Conservation (phyloP, 805 yeast genomes). For the Sungouiozyma intestinalis region DNA sequence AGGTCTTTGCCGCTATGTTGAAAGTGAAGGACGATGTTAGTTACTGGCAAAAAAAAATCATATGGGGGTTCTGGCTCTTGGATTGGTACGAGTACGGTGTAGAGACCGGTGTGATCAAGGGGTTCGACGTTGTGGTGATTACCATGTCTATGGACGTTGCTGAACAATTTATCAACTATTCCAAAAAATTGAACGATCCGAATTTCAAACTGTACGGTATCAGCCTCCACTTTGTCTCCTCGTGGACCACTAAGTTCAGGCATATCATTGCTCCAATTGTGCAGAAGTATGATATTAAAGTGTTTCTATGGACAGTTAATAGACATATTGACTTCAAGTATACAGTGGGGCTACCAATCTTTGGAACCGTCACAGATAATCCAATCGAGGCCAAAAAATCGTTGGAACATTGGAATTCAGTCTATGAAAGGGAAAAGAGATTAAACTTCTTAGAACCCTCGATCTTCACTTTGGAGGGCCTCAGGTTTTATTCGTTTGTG, state of each 20-base stretch:
- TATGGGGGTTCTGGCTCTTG: conserved; percentile 45
- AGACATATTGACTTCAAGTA: conserved; percentile 22
- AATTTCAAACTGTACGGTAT: conserved; percentile 48
- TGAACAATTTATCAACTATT: conserved; percentile 27
- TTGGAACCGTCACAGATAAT: conserved; percentile 26
- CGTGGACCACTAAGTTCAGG: conserved; percentile 34
- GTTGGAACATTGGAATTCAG: conserved; percentile 4
- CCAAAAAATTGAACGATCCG: conserved; percentile 27
- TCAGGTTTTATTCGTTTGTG: conserved; percentile 17
- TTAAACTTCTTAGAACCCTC: conserved; percentile 10
- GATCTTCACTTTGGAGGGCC: conserved; percentile 13
- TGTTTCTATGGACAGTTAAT: conserved; percentile 48
- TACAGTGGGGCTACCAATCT: conserved; percentile 21
- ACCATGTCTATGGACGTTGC: conserved; percentile 29
- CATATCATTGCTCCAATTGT: conserved; percentile 23
- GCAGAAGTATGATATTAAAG: conserved; percentile 25
- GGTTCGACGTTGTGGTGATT: conserved; percentile 29
- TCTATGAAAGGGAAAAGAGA: conserved; percentile 1
- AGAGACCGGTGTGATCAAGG: conserved; percentile 29
- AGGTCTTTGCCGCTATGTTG: conserved; percentile 30
- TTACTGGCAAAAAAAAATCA: conserved; percentile 37
- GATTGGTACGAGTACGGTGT: conserved; percentile 37
- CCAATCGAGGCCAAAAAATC: conserved; percentile 14
- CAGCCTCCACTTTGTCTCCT: conserved; percentile 37
- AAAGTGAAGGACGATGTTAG: conserved; percentile 30